Conservation (phyloP, 345 rosid species). For the Passiflora organensis region DNA sequence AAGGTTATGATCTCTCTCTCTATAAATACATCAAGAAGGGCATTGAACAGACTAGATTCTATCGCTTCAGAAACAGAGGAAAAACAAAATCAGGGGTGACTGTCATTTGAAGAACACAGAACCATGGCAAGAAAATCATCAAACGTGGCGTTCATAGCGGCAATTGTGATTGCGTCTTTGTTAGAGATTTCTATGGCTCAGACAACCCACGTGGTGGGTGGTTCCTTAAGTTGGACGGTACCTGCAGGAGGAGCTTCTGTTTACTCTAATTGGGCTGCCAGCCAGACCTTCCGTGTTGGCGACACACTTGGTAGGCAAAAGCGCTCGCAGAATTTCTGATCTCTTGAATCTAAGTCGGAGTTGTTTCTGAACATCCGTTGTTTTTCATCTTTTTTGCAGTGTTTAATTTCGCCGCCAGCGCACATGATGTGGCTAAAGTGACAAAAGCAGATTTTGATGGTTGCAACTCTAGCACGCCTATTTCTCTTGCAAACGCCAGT, state of each 20-base stretch:
- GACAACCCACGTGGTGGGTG: constrained; percentile 34
- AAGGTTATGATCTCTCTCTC: background rate
- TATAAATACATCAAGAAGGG: constrained; percentile 6
- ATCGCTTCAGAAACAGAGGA: constrained; percentile 1
- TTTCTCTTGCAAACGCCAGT: background rate
- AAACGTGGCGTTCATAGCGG: constrained; percentile 14
- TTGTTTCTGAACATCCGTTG: background rate
- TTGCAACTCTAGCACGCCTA: constrained; percentile 12
- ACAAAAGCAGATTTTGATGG: constrained; percentile 19
- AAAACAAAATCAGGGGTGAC: constrained; percentile 30
- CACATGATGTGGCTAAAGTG: constrained; percentile 20
- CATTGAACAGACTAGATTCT: background rate
- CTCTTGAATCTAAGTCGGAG: background rate
- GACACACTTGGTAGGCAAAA: constrained; percentile 15
- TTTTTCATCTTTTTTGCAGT: constrained; percentile 5
- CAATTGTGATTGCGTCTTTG: constrained; percentile 17
- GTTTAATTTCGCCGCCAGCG: constrained; percentile 10
- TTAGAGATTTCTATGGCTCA: constrained; percentile 27
- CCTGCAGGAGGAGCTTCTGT: constrained; percentile 12
- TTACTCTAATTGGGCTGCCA: constrained; percentile 21
- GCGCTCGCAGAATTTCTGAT: background rate
- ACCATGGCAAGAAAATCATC: constrained; percentile 19
- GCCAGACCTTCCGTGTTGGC: constrained; percentile 5
- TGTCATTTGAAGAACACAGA: constrained; percentile 24
- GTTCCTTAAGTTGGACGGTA: constrained; percentile 34